Evolutionary conservation across 805 yeast species (phyloP).

Genomic region (Spathaspora gorwiae): DNA sequence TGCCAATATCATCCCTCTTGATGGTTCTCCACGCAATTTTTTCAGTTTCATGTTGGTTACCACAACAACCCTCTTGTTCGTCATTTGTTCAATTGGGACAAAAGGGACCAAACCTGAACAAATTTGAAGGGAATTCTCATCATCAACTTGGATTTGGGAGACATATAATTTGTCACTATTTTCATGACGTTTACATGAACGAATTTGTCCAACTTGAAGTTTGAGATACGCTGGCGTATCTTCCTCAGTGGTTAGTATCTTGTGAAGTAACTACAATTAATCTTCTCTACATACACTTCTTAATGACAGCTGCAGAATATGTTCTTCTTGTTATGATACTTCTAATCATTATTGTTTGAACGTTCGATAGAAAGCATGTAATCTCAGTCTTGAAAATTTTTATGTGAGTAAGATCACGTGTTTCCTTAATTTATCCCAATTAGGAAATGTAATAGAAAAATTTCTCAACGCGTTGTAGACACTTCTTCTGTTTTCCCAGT

Average conservation of each 20-base stretch:
- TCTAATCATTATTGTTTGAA: background rate
- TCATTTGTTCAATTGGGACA: conserved; percentile 36
- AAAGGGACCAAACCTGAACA: conserved; percentile 56
- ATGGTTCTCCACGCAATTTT: conserved; percentile 57
- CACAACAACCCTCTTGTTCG: conserved; percentile 43
- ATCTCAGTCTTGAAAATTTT: too few species aligned
- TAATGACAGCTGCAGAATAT: background rate
- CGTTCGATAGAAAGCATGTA: too few species aligned
- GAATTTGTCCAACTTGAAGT: conserved; percentile 45
- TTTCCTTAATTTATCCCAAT: conserved; percentile 1
- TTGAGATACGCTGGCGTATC: conserved; percentile 2
- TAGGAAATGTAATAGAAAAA: background rate
- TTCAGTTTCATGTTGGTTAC: conserved; percentile 56
- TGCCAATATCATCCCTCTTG: conserved; percentile 68
- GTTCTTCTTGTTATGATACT: background rate
- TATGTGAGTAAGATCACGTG: conserved; percentile 1
- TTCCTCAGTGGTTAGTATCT: background rate
- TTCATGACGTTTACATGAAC: conserved; percentile 44
- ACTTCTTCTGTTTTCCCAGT: too few species aligned
- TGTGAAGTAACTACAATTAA: too few species aligned
- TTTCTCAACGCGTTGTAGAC: background rate
- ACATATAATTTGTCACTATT: conserved; percentile 59
- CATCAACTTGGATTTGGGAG: conserved; percentile 39
- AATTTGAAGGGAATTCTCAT: conserved; percentile 33
- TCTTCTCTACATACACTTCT: background rate